Evolutionary conservation across 768 basidiomycete species (phyloP), one percentile per base, ranked within the genome.

Genomic region (Erythrobasidium yunnanense): DNA sequence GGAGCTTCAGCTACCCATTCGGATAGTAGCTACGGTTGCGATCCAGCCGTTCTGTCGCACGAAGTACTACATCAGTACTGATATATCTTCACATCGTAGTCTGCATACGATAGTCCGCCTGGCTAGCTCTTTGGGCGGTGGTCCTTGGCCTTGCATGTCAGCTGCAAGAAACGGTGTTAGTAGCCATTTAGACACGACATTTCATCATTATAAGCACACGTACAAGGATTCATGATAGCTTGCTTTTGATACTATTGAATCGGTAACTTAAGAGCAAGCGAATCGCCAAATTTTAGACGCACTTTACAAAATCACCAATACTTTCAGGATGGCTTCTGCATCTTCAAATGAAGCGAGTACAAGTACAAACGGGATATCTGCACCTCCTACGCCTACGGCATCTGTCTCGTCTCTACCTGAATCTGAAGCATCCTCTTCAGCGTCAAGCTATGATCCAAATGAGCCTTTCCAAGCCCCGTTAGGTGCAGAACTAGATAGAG

Each of bases 391-490:
- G n/a, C 60, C 60, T 23, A 47, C 60, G 2, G 32, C 47, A 7
- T 63, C 60, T 2, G 42, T 38, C 11, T 49, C 60, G 7, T 63
- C 60, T 2, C 49, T 63, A 33, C 60, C 60, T 8, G 11, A 13
- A 4, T n/a, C n/a, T n/a, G n/a, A n/a, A n/a, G n/a, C n/a, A n/a
- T 63, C 60, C 20, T 47, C 60, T 23, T 38, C 33, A 11, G 35
- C 34, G 22, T 58, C 56, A 33, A 38, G 27, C 35, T 63, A 63
- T 34, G 60, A 63, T 38, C 60, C 60, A 32, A 32, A 46, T 30
- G 60, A 45, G 29, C 49, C 60, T 27, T 63, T 63, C 32, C 60
- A 63, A 38, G 60, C 60, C 18, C 60, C 60, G n/a, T 38, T 63
- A 17, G 49, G 60, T 4, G 60, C 60, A 29, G 60, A 63, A 8